Base-by-base conservation (phyloP, 2,329 filamentous ascomycete genomes). In the Didymella arachidicola region DNA sequence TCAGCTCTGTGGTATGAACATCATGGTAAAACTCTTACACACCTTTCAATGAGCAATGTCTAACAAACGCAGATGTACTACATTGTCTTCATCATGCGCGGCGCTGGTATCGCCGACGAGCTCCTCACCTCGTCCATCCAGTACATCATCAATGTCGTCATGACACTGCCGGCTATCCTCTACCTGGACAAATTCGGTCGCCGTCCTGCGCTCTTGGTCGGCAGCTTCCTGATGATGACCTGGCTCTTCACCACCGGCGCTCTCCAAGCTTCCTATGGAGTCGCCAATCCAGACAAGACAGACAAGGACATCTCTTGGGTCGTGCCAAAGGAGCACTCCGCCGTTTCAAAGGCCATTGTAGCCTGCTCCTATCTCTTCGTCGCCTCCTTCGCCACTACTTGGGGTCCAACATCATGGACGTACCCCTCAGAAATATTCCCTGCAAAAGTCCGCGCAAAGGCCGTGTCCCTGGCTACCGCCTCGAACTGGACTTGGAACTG, bases 91-190 rank as follows among this genome's bases (percentile, higher is more conserved):
- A 83, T 87, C 61, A 85, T 87, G 83, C 79, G 84, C 57, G 80
- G 82, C 6, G 84, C 85, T 3, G 80, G 84, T 30, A 84, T 88
- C 49, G 81, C 79, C 1, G 81, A 84, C 16, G 82, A 84, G 3
- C 79, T 88, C 7, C 77, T 86, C n/a, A 86, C 85, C 1, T 83
- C 85, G 0, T 84, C 84, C 0, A 86, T 89, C 22, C 85, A 88
- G 67, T 88, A 88, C 66, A 80, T 88, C 57, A 86, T 89, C 73
- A 88, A 88, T 66, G 84, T 88, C 0, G 77, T 78, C 16, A 77
- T 87, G 60, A 88, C 87, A 0, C 73, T 87, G 1, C 84, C 86
- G 0, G 85, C 85, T 14, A 86, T 89, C 30, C 55, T 87, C 11
- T 87, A 81, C 69, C 80, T 89, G 45, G 87, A 89, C 71, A 81